phyloP scores from a whole-genome alignment of 2,329 filamentous ascomycete species.

The Aurifilum marmelostoma region DNA sequence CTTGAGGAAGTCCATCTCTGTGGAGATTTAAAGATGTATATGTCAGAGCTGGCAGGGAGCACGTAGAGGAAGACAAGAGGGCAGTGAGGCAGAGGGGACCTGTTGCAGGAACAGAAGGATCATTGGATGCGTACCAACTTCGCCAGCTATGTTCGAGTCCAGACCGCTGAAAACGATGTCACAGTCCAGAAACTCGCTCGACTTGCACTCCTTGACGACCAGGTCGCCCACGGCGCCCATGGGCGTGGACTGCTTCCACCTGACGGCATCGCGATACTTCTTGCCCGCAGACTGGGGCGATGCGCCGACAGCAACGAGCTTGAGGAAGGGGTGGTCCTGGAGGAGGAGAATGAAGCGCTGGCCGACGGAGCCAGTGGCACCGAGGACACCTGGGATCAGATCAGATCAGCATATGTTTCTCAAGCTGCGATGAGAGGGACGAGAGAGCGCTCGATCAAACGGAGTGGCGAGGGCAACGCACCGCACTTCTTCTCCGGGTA shows the following conservation, averaged over 20 bases:
- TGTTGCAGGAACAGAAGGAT: not conserved
- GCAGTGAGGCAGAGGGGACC: not conserved
- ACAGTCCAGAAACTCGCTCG: constrained; percentile 83
- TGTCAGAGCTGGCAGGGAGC: constrained; percentile 3
- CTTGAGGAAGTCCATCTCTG: constrained; percentile 89
- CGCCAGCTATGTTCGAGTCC: constrained; percentile 89
- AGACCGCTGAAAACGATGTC: constrained; percentile 92
- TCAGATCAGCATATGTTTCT: constrained; percentile 7
- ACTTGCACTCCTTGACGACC: constrained; percentile 81
- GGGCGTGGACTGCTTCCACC: constrained; percentile 88
- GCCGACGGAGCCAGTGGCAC: constrained; percentile 91
- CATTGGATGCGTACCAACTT: constrained; percentile 70
- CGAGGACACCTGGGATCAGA: constrained; percentile 67
- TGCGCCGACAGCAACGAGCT: constrained; percentile 85
- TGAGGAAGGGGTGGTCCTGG: constrained; percentile 82
- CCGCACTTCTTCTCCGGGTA: constrained; percentile 63
- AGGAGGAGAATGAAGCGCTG: constrained; percentile 95
- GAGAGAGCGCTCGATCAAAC: too few relatives aligned
- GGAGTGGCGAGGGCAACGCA: constrained; percentile 42
- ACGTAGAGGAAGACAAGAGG: not conserved
- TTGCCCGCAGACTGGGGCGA: constrained; percentile 89
- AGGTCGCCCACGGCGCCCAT: constrained; percentile 82
- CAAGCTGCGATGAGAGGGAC: not conserved
- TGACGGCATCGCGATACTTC: constrained; percentile 90
- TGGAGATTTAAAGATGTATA: constrained; percentile 16